phyloP scores from a whole-genome alignment of 768 basidiomycete species.

The Suillus subalutaceus region DNA sequence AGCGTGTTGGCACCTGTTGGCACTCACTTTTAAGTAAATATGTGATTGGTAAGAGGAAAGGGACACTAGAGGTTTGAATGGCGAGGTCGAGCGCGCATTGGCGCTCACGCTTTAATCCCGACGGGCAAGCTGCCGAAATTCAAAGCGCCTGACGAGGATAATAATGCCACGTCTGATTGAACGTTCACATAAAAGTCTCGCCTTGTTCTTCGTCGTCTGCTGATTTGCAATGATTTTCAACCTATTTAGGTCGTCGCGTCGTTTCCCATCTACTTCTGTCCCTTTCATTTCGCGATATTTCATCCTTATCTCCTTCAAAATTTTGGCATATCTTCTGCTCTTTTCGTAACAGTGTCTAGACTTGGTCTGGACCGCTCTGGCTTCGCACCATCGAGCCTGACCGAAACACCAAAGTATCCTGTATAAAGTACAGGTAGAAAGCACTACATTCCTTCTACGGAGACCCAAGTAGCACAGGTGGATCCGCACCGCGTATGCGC shows the following conservation, averaged over 20 bases:
- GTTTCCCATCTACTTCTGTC: constrained; percentile 1
- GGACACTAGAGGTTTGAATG: neutral
- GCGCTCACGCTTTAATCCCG: constrained; percentile 1
- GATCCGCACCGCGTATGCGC: neutral
- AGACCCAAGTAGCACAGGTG: neutral
- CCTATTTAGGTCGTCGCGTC: neutral
- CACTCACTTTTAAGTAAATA: neutral
- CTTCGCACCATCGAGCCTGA: neutral
- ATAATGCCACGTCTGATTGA: neutral
- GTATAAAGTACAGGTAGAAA: neutral
- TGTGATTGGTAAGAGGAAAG: neutral
- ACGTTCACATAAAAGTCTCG: neutral
- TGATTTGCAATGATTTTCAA: constrained; percentile 7
- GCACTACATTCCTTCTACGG: neutral
- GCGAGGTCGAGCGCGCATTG: neutral
- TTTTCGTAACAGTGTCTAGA: neutral
- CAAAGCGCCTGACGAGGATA: neutral
- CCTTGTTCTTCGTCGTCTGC: neutral
- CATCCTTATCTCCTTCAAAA: neutral
- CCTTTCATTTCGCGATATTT: neutral
- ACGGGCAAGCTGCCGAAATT: neutral
- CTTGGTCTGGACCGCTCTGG: neutral
- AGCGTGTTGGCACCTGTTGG: constrained; percentile 1
- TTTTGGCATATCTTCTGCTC: neutral
- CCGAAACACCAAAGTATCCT: neutral